Evolutionary conservation across 1,284 basidiomycete species (phyloP), one percentile per base, ranked within the genome.

Genomic region (Sutorius eximius): DNA sequence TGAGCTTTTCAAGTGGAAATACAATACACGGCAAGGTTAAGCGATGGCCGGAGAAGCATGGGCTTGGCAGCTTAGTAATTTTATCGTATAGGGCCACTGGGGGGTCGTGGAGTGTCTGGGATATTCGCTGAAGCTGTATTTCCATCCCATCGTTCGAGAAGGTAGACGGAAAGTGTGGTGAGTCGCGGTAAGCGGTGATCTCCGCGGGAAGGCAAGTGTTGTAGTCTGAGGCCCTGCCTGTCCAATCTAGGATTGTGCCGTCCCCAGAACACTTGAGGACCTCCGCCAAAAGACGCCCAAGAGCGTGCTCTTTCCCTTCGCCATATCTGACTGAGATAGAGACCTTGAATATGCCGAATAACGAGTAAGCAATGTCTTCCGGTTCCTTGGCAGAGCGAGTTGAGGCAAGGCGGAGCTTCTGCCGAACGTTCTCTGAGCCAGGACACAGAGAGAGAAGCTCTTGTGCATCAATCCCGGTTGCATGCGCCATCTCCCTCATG

Each of bases 281-380:
- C 13, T 53, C 60, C 12, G 63, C 49, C 13, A 67, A 41, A 3
- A 63, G 54, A 22, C 64, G 62, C 0, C 62, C 64, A 8, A 63
- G 45, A 1, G 60, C 62, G 27, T 61, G 54, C 5, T 42, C 24
- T 41, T 67, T 40, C 8, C 62, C 64, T 34, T 63, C 64, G 2
- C 64, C 62, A 24, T 63, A 67, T 1, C 42, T 61, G 29, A 57
- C 52, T 4, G 49, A 49, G 6, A 67, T 63, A 1, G 48, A 47
- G 29, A 65, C 54, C 3, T 65, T 47, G 30, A 63, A 65, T 27
- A 67, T 67, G 1, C 62, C 62, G 12, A 63, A 52, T 10, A 63
- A 12, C 0, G 62, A 65, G 46, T 63, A 63, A 5, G 62, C 62
- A 2, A 57, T 47, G 16, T 63, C 62, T 48, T 63, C 64, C n/a